Evolutionary conservation across 164 flowering plant genomes (phyloP).

Genomic region (Vitis riparia): DNA sequence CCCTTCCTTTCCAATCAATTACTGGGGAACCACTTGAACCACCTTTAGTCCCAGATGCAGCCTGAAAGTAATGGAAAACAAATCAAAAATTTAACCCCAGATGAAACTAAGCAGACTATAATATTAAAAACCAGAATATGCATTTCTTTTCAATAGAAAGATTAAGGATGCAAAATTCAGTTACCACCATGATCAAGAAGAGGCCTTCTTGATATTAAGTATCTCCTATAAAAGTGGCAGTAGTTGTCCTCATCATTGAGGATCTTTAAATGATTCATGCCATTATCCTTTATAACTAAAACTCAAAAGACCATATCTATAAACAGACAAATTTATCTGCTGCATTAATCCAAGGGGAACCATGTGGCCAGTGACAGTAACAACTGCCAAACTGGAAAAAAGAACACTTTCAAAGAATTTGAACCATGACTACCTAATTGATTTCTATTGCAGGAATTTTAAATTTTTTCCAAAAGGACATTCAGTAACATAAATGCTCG

Average conservation of each 20-base stretch:
- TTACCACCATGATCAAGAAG: too few relatives aligned
- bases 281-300: not conserved
- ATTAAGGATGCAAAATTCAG: too few relatives aligned
- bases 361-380: too few relatives aligned
- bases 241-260: not conserved
- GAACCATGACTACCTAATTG: too few relatives aligned
- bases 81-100: not conserved
- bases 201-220: too few relatives aligned
- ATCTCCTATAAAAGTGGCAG: not conserved
- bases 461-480: too few relatives aligned
- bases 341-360: not conserved
- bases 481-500: too few relatives aligned
- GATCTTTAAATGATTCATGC: not conserved
- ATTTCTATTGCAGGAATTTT: too few relatives aligned
- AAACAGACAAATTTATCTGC: not conserved
- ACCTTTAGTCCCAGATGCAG: slow-evolving; percentile 98
- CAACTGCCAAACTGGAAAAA: too few relatives aligned
- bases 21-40: slow-evolving; percentile 99
- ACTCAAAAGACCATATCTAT: not conserved
- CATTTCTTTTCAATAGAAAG: too few relatives aligned
- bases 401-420: too few relatives aligned
- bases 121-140: too few relatives aligned
- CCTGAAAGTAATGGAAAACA: slow-evolving; percentile 42
- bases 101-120: not conserved
- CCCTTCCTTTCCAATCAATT: slow-evolving; percentile 94